Conservation (phyloP, 176 grass and related monocot species). For the Carex pumila region DNA sequence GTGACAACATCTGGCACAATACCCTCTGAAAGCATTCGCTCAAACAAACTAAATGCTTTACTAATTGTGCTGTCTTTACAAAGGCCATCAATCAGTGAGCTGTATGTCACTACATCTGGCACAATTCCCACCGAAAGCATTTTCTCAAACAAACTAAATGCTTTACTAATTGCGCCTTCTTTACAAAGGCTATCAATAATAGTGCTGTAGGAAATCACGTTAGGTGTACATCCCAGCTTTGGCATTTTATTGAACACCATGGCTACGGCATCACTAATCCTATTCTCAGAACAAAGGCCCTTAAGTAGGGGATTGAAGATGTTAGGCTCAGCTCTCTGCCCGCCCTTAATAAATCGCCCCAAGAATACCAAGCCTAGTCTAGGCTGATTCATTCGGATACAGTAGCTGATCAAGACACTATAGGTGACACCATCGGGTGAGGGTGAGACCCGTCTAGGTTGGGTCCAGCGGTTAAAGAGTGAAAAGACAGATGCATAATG, state of each 20-base stretch:
- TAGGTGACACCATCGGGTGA: background rate
- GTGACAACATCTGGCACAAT: too few relatives aligned
- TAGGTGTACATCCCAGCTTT: too few relatives aligned
- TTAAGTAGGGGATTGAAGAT: background rate
- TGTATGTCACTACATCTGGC: background rate
- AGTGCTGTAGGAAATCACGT: too few relatives aligned
- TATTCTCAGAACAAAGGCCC: background rate
- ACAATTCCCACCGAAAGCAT: background rate
- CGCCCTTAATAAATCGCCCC: background rate
- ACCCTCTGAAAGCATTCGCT: too few relatives aligned
- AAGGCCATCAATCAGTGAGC: constrained; percentile 15
- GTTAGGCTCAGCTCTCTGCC: background rate
- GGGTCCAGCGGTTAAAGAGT: background rate
- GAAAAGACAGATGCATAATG: background rate
- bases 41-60: constrained; percentile 11
- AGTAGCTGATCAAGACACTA: constrained; percentile 10
- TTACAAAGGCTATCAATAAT: too few relatives aligned
- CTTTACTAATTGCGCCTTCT: too few relatives aligned
- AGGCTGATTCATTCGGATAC: background rate
- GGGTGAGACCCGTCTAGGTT: background rate
- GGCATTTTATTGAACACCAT: too few relatives aligned
- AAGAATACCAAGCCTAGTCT: background rate
- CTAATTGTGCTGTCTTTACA: background rate
- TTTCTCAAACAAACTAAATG: too few relatives aligned
- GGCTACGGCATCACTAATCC: too few relatives aligned